phyloP scores from a whole-genome alignment of 371 early-diverging fungal genomes.

The Mortierella sp. region DNA sequence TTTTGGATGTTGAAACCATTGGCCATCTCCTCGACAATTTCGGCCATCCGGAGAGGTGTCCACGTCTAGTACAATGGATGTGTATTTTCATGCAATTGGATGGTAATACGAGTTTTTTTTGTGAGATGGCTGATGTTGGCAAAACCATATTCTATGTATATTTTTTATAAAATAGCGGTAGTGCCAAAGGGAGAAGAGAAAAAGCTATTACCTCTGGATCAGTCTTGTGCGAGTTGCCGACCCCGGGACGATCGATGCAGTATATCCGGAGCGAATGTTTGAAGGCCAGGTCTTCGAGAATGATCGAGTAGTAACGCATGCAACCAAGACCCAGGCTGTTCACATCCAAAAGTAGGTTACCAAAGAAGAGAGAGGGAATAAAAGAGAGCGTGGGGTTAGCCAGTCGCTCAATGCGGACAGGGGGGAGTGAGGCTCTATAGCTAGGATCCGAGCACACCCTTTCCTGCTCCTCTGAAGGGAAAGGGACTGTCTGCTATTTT shows the following conservation, averaged over 20 bases:
- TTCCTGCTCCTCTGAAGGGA: not conserved
- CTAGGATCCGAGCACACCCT: not conserved
- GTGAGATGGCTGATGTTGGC: not conserved
- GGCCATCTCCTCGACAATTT: constrained; percentile 53
- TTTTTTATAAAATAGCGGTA: not conserved
- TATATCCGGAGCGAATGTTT: constrained; percentile 51
- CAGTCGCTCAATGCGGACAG: not conserved
- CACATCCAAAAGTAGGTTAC: not conserved
- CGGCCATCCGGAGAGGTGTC: constrained; percentile 33
- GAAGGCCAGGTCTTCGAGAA: constrained; percentile 52
- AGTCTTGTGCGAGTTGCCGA: constrained; percentile 47
- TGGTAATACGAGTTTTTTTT: not conserved
- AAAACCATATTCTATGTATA: not conserved
- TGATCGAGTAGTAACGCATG: constrained; percentile 52
- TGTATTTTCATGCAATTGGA: not conserved
- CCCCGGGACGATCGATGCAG: constrained; percentile 54
- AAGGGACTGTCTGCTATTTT: not conserved
- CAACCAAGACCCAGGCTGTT: constrained; percentile 49
- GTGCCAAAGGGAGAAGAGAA: not conserved
- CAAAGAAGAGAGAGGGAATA: not conserved
- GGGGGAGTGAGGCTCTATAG: not conserved
- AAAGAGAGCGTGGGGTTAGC: not conserved
- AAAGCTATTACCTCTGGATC: constrained; percentile 33
- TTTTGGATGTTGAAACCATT: constrained; percentile 49
- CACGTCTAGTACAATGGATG: constrained; percentile 23